These are phyloP conservation scores for Boletus sensibilis DNA, from an alignment of 768 basidiomycete genomes.

Conservation along the genomic window DNA sequence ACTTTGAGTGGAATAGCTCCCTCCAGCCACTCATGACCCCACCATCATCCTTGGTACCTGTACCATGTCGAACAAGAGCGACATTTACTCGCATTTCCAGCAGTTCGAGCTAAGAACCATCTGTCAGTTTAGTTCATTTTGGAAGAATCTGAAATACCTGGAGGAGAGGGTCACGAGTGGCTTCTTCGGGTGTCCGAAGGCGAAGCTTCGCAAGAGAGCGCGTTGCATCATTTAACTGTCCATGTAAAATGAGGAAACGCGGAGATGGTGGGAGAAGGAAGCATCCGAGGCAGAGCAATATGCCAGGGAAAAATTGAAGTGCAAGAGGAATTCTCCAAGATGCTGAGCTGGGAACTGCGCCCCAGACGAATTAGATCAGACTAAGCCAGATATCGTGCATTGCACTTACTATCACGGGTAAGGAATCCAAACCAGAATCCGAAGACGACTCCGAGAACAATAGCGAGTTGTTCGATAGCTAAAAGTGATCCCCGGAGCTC, in stretches of 20 bases:
- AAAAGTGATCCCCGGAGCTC: slow-evolving; percentile 77
- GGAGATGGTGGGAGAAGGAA: slow-evolving; percentile 50
- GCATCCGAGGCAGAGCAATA: slow-evolving; percentile 62
- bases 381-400: background rate
- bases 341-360: slow-evolving; percentile 53
- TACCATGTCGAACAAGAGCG: slow-evolving; percentile 45
- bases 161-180: slow-evolving; percentile 47
- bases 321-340: slow-evolving; percentile 81
- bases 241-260: slow-evolving; percentile 47
- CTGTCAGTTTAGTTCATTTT: background rate
- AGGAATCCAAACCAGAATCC: slow-evolving; percentile 83
- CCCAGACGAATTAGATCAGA: background rate
- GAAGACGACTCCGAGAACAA: slow-evolving; percentile 76
- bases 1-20: slow-evolving; percentile 51
- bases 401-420: slow-evolving; percentile 57
- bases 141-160: slow-evolving; percentile 36
- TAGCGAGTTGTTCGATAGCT: slow-evolving; percentile 77
- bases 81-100: slow-evolving; percentile 75
- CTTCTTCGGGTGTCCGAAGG: slow-evolving; percentile 45
- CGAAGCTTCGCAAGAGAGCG: slow-evolving; percentile 53
- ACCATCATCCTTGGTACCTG: slow-evolving; percentile 18
- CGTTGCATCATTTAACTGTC: slow-evolving; percentile 56
- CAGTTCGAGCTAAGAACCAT: slow-evolving; percentile 54
- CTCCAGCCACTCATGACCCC: slow-evolving; percentile 45
- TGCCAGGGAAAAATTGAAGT: slow-evolving; percentile 67